Conservation (phyloP, 2,329 filamentous ascomycete species). For the Calonectria crousiana region DNA sequence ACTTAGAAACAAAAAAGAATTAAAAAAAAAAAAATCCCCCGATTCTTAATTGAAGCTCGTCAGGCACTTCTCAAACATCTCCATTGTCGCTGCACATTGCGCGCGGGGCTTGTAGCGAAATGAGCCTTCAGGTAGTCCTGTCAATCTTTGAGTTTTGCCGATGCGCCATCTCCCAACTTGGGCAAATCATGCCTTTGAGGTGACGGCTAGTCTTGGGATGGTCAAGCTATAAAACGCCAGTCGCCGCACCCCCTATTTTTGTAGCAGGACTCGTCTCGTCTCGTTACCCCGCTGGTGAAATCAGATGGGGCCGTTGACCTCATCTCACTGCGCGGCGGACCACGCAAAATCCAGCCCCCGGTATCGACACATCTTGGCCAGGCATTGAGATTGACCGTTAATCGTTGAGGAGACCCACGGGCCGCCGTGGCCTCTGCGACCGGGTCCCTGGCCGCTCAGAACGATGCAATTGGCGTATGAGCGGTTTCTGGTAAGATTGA, state of each 20-base stretch:
- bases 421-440: not conserved
- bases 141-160: not conserved
- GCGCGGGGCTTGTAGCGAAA: not conserved
- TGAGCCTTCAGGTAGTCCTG: not conserved
- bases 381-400: not conserved
- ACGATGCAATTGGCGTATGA: not conserved
- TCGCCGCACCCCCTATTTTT: not conserved
- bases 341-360: not conserved
- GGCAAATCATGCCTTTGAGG: not conserved
- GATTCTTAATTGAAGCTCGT: not conserved
- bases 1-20: not conserved
- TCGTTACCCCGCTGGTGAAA: not conserved
- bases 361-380: not conserved
- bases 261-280: too few species aligned
- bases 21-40: too few species aligned
- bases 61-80: not conserved
- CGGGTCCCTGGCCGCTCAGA: not conserved
- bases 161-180: not conserved
- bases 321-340: not conserved
- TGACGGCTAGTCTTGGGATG: not conserved
- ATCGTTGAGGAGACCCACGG: not conserved
- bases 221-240: not conserved
- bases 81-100: not conserved
- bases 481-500: not conserved
- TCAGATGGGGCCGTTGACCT: not conserved